These are phyloP conservation scores for Helianthus annuus DNA, from an alignment of 129 eudicot species.

Conservation along the genomic window HanXRQr2.0-SUNRISE NC_035446.2:11937067-11937566, in stretches of 20 bases:
- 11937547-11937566: too few species aligned
- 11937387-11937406: constrained; percentile 72
- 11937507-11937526: too few species aligned
- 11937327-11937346: constrained; percentile 53
- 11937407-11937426: constrained; percentile 40
- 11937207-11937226: constrained; percentile 71
- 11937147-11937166: constrained; percentile 35
- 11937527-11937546: too few species aligned
- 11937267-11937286: constrained; percentile 24
- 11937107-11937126: constrained; percentile 62
- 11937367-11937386: constrained; percentile 56
- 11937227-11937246: constrained; percentile 70
- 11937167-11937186: constrained; percentile 62
- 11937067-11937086: constrained; percentile 75
- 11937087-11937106: constrained; percentile 87
- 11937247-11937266: constrained; percentile 61
- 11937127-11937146: constrained; percentile 30
- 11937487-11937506: too few species aligned
- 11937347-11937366: constrained; percentile 64
- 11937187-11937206: constrained; percentile 64
- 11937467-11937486: constrained; percentile 69
- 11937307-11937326: constrained; percentile 46
- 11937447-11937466: constrained; percentile 78
- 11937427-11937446: constrained; percentile 59
- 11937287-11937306: constrained; percentile 11